Evolutionary conservation across 331 rosid species (phyloP).

Genomic region (Quercus lobata): DNA sequence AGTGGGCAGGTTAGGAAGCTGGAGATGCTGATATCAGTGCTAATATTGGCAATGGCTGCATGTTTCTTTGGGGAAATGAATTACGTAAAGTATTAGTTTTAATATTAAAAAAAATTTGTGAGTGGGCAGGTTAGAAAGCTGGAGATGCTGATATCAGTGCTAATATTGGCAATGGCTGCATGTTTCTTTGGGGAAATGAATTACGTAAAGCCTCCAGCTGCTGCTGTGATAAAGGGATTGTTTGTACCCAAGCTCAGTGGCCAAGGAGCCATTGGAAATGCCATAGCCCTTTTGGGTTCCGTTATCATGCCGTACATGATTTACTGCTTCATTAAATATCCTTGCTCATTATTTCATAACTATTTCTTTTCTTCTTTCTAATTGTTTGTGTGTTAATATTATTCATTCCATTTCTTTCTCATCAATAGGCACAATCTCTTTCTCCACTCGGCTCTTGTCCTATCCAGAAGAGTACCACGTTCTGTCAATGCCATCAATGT

Average conservation of each 20-base stretch:
- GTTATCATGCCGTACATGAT: slow-evolving; percentile 76
- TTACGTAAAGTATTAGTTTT: too few relatives aligned
- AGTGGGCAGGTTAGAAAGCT: slow-evolving; percentile 63
- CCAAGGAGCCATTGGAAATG: slow-evolving; percentile 68
- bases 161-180: slow-evolving; percentile 75
- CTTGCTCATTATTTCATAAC: neutral
- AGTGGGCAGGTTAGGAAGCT: too few relatives aligned
- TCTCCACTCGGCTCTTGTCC: slow-evolving; percentile 88
- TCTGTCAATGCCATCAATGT: slow-evolving; percentile 79
- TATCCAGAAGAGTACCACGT: slow-evolving; percentile 65
- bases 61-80: too few relatives aligned
- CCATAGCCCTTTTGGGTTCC: slow-evolving; percentile 88
- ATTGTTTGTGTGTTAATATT: neutral
- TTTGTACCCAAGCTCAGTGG: slow-evolving; percentile 50
- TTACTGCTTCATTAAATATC: neutral
- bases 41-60: too few relatives aligned
- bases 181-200: slow-evolving; percentile 90
- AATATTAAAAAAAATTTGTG: too few relatives aligned
- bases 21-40: too few relatives aligned
- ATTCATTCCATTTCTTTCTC: neutral
- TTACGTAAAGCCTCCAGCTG: slow-evolving; percentile 60
- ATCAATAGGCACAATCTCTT: slow-evolving; percentile 81
- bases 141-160: slow-evolving; percentile 53
- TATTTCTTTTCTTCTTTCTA: neutral
- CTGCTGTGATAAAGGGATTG: slow-evolving; percentile 39